phyloP scores from a whole-genome alignment of 345 rosid species.

The Jatropha curcas region DNA sequence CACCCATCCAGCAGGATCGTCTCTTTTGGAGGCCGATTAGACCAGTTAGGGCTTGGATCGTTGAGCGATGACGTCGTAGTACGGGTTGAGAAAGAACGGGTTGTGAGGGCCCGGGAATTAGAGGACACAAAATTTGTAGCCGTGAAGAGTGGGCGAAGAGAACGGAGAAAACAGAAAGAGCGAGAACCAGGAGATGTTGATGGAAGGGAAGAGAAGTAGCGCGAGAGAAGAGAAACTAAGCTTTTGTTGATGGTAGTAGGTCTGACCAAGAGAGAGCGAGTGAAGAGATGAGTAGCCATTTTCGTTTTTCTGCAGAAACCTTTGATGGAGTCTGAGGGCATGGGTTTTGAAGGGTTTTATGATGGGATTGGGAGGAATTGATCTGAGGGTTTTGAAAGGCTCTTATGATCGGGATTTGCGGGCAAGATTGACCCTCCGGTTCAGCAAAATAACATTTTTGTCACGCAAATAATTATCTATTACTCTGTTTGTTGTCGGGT shows the following conservation, averaged over 20 bases:
- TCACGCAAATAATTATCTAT: too few relatives aligned
- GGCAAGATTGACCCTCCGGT: too few relatives aligned
- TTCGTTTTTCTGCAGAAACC: not conserved
- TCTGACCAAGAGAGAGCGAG: slow-evolving; percentile 3
- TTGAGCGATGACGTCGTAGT: slow-evolving; percentile 63
- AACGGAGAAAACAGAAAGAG: slow-evolving; percentile 1
- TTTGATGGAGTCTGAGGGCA: not conserved
- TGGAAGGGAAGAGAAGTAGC: slow-evolving; percentile 14
- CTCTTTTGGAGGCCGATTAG: slow-evolving; percentile 90
- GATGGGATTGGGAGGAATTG: too few relatives aligned
- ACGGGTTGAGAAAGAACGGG: slow-evolving; percentile 43
- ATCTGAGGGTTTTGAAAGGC: too few relatives aligned
- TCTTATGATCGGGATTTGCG: too few relatives aligned
- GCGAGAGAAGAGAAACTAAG: slow-evolving; percentile 14
- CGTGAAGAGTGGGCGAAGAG: slow-evolving; percentile 11
- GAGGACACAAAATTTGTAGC: slow-evolving; percentile 17
- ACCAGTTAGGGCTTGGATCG: slow-evolving; percentile 82
- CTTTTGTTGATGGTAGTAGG: not conserved
- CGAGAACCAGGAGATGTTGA: slow-evolving; percentile 14
- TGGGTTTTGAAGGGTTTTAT: not conserved
- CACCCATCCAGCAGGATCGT: slow-evolving; percentile 89
- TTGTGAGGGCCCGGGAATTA: slow-evolving; percentile 3
- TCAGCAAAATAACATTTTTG: too few relatives aligned
- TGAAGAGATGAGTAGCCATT: slow-evolving; percentile 6
- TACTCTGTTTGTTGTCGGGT: too few relatives aligned